Evolutionary conservation across 129 eudicot genomes (phyloP).

Genomic region (carrot (Daucus carota)): DNA sequence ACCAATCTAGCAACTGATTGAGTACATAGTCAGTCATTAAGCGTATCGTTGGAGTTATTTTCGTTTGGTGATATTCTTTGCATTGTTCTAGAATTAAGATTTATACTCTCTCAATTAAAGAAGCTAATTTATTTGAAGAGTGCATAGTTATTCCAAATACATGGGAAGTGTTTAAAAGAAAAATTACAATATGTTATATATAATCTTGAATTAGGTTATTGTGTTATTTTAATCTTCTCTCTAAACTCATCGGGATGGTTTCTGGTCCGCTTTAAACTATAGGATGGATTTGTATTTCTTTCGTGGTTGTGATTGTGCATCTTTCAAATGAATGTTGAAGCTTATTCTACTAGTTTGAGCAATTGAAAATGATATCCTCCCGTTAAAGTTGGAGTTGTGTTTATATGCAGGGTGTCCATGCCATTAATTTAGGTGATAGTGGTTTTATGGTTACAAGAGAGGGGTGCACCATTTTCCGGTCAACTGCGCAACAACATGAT

Average conservation of each 20-base stretch:
- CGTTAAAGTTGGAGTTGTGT: background rate
- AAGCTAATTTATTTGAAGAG: background rate
- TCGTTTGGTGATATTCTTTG: background rate
- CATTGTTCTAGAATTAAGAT: background rate
- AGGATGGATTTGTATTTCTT: background rate
- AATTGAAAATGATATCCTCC: background rate
- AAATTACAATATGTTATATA: background rate
- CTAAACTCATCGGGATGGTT: background rate
- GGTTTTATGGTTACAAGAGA: conserved; percentile 88
- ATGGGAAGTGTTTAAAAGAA: background rate
- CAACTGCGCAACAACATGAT: conserved; percentile 89
- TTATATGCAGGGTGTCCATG: conserved; percentile 66
- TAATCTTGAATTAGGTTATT: background rate
- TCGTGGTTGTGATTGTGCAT: background rate
- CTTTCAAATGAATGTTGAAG: background rate
- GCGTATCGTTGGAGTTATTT: background rate
- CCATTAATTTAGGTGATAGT: conserved; percentile 86
- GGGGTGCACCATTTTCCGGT: conserved; percentile 71
- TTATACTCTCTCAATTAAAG: background rate
- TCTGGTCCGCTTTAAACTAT: background rate
- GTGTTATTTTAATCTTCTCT: background rate
- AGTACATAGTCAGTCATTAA: background rate
- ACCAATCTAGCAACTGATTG: background rate
- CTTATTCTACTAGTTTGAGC: background rate
- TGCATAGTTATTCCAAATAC: background rate